These are phyloP conservation scores for Lepiota subincarnata DNA, from an alignment of 768 basidiomycete species.

Conservation along the genomic window DNA sequence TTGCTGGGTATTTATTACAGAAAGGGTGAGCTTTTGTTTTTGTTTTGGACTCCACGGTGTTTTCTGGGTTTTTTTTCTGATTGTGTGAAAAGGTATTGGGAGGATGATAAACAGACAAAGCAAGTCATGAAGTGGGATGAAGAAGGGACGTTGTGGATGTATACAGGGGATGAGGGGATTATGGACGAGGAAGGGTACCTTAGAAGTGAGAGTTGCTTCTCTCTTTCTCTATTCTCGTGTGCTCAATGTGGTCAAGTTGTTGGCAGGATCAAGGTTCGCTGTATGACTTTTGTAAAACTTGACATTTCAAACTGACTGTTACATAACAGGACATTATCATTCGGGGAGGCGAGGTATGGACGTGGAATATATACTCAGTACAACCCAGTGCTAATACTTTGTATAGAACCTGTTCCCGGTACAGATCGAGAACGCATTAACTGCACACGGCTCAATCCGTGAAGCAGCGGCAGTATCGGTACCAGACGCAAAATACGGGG, in stretches of 20 bases:
- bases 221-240: background rate
- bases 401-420: conserved; percentile 78
- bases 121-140: conserved; percentile 53
- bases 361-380: background rate
- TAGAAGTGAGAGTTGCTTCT: conserved; percentile 41
- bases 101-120: conserved; percentile 63
- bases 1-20: conserved; percentile 75
- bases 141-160: conserved; percentile 69
- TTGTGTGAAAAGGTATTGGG: conserved; percentile 58
- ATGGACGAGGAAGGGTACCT: conserved; percentile 83
- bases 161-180: conserved; percentile 78
- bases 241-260: conserved; percentile 46
- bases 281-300: background rate
- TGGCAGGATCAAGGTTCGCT: conserved; percentile 67
- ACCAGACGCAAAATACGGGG: conserved; percentile 63
- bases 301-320: background rate
- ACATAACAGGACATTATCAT: conserved; percentile 70
- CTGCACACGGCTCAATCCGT: conserved; percentile 47
- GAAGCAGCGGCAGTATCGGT: conserved; percentile 77
- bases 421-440: conserved; percentile 76
- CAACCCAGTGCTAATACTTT: background rate
- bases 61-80: background rate
- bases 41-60: too few species aligned
- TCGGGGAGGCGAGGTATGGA: conserved; percentile 71
- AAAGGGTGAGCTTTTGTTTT: conserved; percentile 51